phyloP scores from a whole-genome alignment of 768 basidiomycete species.

The Termitomyces sp. region DNA sequence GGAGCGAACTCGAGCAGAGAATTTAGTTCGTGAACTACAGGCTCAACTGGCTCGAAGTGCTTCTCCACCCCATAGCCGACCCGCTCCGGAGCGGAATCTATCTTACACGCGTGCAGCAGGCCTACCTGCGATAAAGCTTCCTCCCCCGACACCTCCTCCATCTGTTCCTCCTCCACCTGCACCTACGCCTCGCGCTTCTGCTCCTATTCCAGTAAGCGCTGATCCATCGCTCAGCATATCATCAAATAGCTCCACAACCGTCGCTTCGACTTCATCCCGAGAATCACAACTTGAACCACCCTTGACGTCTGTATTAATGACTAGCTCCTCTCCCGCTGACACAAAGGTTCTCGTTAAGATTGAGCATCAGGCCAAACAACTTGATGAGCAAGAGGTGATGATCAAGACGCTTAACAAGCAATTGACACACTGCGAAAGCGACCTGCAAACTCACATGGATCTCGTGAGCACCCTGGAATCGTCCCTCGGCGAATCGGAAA shows the following conservation, averaged over 20 bases:
- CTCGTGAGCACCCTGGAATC: conserved; percentile 81
- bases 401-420: conserved; percentile 94
- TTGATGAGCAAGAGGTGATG: conserved; percentile 87
- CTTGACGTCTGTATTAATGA: conserved; percentile 49
- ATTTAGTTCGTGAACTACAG: conserved; percentile 74
- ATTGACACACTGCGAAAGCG: conserved; percentile 87
- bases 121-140: conserved; percentile 70
- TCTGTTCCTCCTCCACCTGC: conserved; percentile 84
- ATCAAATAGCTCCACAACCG: conserved; percentile 49
- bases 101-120: conserved; percentile 57
- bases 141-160: conserved; percentile 87
- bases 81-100: conserved; percentile 46
- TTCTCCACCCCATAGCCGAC: conserved; percentile 52
- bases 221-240: conserved; percentile 58
- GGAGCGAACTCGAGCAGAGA: conserved; percentile 69
- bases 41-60: conserved; percentile 63
- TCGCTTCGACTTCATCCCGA: conserved; percentile 54
- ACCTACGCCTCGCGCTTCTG: conserved; percentile 58
- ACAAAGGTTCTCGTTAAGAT: conserved; percentile 53
- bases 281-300: conserved; percentile 73
- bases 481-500: conserved; percentile 87
- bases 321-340: conserved; percentile 43
- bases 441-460: conserved; percentile 90
- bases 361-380: conserved; percentile 70
- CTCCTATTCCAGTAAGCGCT: conserved; percentile 31